These are phyloP conservation scores for Hibiscus mutabilis DNA, from an alignment of 345 rosid genomes.

Conservation along the genomic window DNA sequence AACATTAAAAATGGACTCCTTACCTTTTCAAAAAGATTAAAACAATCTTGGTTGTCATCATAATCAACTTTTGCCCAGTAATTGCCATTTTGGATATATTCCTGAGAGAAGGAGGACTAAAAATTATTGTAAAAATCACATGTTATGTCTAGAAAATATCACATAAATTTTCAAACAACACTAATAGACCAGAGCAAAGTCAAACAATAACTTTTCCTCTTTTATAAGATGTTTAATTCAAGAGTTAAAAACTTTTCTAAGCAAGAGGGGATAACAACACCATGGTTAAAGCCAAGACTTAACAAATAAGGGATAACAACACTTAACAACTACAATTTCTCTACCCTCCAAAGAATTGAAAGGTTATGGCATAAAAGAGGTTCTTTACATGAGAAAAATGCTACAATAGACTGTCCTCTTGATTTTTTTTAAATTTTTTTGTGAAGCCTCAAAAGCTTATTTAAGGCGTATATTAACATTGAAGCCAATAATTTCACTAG, in stretches of 20 bases:
- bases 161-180: background rate
- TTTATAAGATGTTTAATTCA: background rate
- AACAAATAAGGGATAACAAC: background rate
- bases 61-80: conserved; percentile 97
- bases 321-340: background rate
- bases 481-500: background rate
- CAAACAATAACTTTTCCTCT: background rate
- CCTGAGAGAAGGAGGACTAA: conserved; percentile 37
- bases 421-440: background rate
- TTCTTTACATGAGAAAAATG: background rate
- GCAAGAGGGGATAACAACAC: background rate
- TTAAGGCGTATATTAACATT: background rate
- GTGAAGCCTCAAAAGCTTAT: background rate
- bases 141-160: background rate
- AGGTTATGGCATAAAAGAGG: background rate
- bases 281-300: background rate
- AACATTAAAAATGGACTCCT: background rate
- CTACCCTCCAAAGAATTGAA: background rate
- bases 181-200: background rate
- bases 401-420: background rate
- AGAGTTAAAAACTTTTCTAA: background rate
- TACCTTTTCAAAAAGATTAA: conserved; percentile 98
- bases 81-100: conserved; percentile 95
- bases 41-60: conserved; percentile 97
- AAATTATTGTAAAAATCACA: background rate